Base-by-base conservation (phyloP, 2,329 filamentous ascomycete species). In the Leptosphaerulina australis region DNA sequence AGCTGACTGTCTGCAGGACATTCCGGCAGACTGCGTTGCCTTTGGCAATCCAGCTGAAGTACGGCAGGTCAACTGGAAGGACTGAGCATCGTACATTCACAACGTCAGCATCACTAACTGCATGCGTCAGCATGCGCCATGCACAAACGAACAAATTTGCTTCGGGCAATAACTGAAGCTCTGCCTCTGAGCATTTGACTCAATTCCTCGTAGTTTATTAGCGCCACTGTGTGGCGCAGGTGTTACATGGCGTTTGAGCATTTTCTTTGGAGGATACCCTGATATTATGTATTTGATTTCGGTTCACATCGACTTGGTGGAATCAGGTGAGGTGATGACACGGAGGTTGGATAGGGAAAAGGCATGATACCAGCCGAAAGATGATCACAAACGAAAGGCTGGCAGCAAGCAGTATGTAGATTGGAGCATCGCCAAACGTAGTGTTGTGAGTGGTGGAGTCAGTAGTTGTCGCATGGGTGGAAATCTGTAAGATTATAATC, bases 41-140 rank as follows among this genome's bases (percentile, higher is more conserved):
- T 74, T 72, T 21, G 79, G 79, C 31, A 79, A 78, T 53, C 78
- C 79, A 14, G 73, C 75, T n/a, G 66, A 68, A 53, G 69, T 75
- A 24, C 44, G 50, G n/a, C 40, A 46, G 8, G 64, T 62, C 53
- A 55, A 62, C 38, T 59, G 55, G 47, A 47, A 50, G 36, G 50
- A 57, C 11, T 53, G 21, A 38, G 11, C 5, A n/a, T 20, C 2
- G 8, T 15, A 14, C n/a, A 11, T 7, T n/a, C n/a, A 24, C 12
- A 14, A 9, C 8, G 8, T 21, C 33, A 20, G 26, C 11, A 34
- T 12, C 2, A 20, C 20, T 22, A 28, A 30, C 24, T 17, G 9
- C 34, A 22, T 6, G 4, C 21, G 12, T 35, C 5, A 14, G 1
- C 8, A 10, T 10, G 7, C 7, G 18, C 24, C 14, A 18, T 18